Evolutionary conservation across 2,329 filamentous ascomycete species (phyloP).

Genomic region (Drechslerella coelobrocha): DNA sequence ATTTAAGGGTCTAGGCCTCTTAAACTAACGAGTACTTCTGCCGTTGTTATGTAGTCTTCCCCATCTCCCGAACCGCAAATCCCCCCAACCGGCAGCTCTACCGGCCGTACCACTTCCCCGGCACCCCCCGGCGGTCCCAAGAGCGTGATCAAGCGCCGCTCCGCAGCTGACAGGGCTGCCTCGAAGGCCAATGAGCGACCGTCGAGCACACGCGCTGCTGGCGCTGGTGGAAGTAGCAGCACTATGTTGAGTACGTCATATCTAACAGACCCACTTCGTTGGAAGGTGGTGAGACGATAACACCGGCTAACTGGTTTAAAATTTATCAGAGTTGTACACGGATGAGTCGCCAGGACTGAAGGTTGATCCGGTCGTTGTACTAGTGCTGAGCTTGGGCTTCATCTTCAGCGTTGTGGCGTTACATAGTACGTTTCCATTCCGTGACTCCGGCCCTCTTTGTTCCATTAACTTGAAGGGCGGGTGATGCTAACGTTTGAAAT

Average conservation of each 20-base stretch:
- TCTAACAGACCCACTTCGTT: slow-evolving; percentile 51
- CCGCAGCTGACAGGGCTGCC: slow-evolving; percentile 96
- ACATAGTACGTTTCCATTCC: slow-evolving; percentile 76
- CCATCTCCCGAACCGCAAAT: slow-evolving; percentile 66
- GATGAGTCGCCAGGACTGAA: slow-evolving; percentile 97
- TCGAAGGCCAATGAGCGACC: slow-evolving; percentile 93
- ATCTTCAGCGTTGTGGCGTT: slow-evolving; percentile 98
- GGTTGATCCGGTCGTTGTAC: slow-evolving; percentile 95
- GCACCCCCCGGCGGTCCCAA: slow-evolving; percentile 91
- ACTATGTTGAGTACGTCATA: slow-evolving; percentile 89
- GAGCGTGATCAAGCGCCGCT: slow-evolving; percentile 91
- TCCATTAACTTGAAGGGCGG: slow-evolving; percentile 14
- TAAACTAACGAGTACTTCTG: neutral
- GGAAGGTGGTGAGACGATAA: too few relatives aligned
- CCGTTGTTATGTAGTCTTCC: slow-evolving; percentile 58
- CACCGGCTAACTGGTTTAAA: neutral
- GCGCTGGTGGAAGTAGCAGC: slow-evolving; percentile 93
- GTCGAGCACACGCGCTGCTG: slow-evolving; percentile 88
- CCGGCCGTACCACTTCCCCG: slow-evolving; percentile 79
- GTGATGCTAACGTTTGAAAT: slow-evolving; percentile 48
- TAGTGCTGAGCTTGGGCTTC: slow-evolving; percentile 95
- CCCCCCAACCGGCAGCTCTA: slow-evolving; percentile 67
- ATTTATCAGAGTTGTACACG: slow-evolving; percentile 79
- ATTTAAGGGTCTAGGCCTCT: too few relatives aligned
- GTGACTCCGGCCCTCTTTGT: slow-evolving; percentile 11